phyloP scores from a whole-genome alignment of 768 basidiomycete species.

The Chiua virens region DNA sequence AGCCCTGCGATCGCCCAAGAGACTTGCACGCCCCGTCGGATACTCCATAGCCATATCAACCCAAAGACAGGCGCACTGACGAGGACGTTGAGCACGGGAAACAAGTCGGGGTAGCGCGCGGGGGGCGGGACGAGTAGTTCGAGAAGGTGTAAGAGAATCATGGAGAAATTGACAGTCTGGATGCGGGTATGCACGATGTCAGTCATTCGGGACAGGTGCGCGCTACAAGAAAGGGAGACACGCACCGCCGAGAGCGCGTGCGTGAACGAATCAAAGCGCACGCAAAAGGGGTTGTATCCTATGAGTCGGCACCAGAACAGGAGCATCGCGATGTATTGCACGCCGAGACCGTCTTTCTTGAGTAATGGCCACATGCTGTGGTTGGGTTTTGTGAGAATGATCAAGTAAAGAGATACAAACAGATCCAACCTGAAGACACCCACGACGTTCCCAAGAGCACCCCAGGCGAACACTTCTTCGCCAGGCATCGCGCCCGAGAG shows the following conservation, averaged over 20 bases:
- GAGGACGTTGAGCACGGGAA: constrained; percentile 80
- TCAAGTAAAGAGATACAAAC: background rate
- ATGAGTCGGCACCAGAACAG: constrained; percentile 82
- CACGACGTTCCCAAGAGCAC: constrained; percentile 64
- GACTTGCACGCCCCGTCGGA: constrained; percentile 76
- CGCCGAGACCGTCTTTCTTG: constrained; percentile 69
- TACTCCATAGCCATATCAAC: constrained; percentile 86
- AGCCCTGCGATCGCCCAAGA: constrained; percentile 76
- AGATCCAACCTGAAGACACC: constrained; percentile 78
- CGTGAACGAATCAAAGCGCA: constrained; percentile 46
- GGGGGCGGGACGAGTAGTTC: constrained; percentile 68
- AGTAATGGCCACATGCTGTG: constrained; percentile 93
- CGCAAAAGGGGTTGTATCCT: constrained; percentile 68
- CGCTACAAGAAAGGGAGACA: background rate
- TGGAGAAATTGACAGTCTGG: constrained; percentile 56
- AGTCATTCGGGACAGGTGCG: background rate
- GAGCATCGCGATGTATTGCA: constrained; percentile 70
- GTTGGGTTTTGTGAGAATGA: background rate
- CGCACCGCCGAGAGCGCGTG: constrained; percentile 54
- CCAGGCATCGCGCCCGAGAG: constrained; percentile 46
- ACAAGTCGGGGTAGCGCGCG: constrained; percentile 80
- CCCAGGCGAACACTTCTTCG: constrained; percentile 31
- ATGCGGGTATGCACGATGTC: background rate
- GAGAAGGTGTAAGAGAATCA: constrained; percentile 56
- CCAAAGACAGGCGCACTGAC: constrained; percentile 79